Evolutionary conservation across 1,284 basidiomycete species (phyloP).

Genomic region (Ceratobasidium sp.): DNA sequence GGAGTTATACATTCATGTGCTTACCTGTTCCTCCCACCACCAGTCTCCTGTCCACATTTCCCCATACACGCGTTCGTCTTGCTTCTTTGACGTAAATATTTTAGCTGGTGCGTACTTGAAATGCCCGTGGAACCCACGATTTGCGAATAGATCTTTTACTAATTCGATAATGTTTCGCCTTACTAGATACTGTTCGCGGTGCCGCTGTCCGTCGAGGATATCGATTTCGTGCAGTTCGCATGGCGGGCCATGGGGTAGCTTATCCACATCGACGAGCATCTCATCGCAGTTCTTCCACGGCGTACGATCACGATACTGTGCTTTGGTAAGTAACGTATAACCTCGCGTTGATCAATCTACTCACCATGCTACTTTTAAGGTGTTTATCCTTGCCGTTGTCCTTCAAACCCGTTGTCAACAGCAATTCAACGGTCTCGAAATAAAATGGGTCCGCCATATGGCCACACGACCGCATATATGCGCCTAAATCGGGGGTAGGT

Average conservation of each 20-base stretch:
- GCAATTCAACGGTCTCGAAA: conserved; percentile 9
- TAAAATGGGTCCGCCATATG: background rate
- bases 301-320: background rate
- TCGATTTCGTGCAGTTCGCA: background rate
- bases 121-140: background rate
- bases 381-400: conserved; percentile 7
- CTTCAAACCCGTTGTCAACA: conserved; percentile 10
- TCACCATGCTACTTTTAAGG: conserved; percentile 5
- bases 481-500: background rate
- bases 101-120: conserved; percentile 11
- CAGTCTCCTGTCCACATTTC: background rate
- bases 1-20: background rate
- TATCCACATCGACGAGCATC: background rate
- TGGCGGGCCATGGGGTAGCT: background rate
- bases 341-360: background rate
- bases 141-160: background rate
- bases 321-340: background rate
- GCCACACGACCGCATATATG: conserved; percentile 15
- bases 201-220: background rate
- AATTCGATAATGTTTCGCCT: background rate
- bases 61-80: background rate
- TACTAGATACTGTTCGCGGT: background rate
- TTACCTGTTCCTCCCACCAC: conserved; percentile 28
- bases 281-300: background rate
- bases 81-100: background rate